Conservation (phyloP, 2,329 filamentous ascomycete genomes). For the Escovopsis sp. region DNA sequence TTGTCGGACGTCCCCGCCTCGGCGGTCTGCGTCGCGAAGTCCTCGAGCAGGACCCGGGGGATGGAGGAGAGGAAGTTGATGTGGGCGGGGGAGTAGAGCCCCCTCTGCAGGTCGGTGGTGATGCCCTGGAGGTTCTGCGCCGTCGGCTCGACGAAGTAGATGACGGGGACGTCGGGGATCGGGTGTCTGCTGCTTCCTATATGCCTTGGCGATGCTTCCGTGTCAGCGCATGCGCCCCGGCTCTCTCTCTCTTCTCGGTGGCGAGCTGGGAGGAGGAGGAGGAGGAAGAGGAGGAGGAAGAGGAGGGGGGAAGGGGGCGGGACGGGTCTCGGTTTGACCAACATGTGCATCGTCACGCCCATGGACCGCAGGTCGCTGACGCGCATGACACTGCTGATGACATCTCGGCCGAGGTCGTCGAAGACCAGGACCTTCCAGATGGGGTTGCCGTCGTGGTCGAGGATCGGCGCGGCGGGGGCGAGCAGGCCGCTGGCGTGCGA, state of each 20-base stretch:
- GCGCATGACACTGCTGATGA: slow-evolving; percentile 89
- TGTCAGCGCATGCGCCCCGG: slow-evolving; percentile 11
- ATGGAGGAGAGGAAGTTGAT: slow-evolving; percentile 95
- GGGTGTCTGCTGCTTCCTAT: slow-evolving; percentile 69
- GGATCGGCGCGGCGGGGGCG: slow-evolving; percentile 59
- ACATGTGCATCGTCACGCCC: slow-evolving; percentile 97
- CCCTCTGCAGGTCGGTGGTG: slow-evolving; percentile 71
- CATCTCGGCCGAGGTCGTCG: slow-evolving; percentile 78
- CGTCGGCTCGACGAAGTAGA: slow-evolving; percentile 91
- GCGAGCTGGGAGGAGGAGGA: too few species aligned
- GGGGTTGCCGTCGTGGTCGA: slow-evolving; percentile 77
- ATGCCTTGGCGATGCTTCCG: slow-evolving; percentile 39
- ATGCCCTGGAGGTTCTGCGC: slow-evolving; percentile 67
- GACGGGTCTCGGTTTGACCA: slow-evolving; percentile 14
- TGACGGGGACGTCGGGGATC: slow-evolving; percentile 90
- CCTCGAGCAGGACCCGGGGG: slow-evolving; percentile 77
- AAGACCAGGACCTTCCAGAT: slow-evolving; percentile 98
- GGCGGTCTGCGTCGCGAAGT: slow-evolving; percentile 83
- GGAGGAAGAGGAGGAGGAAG: too few species aligned
- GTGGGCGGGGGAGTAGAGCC: slow-evolving; percentile 84
- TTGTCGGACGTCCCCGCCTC: slow-evolving; percentile 72
- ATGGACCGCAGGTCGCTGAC: slow-evolving; percentile 86
- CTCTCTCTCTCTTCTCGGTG: too few species aligned
- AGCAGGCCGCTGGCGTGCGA: slow-evolving; percentile 47
- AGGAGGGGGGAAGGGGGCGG: too few species aligned